phyloP scores from a whole-genome alignment of 176 grass and related monocot genomes.

The Carex kokanica region DNA sequence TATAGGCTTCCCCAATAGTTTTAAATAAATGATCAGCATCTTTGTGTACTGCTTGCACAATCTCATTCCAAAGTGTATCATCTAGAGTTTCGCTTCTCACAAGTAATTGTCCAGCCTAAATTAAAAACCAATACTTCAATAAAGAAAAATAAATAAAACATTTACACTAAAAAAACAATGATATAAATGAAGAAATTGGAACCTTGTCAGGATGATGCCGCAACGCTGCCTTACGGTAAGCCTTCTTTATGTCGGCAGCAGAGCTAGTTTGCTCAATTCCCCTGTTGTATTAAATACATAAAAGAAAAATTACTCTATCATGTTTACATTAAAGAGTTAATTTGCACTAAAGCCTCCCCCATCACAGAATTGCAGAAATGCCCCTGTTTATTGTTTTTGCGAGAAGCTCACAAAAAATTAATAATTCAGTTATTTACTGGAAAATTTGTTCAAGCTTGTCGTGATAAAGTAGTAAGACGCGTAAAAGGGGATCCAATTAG shows the following conservation, averaged over 20 bases:
- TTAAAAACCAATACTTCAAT: conserved; percentile 27
- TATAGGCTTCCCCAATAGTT: conserved; percentile 88
- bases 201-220: conserved; percentile 97
- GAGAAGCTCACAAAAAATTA: not conserved
- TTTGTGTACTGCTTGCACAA: conserved; percentile 69
- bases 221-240: conserved; percentile 90
- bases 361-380: conserved; percentile 2
- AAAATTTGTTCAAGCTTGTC: too few species aligned
- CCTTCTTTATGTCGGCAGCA: conserved; percentile 81
- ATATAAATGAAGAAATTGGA: conserved; percentile 4
- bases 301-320: conserved; percentile 16
- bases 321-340: conserved; percentile 5
- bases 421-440: not conserved
- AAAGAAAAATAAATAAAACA: conserved; percentile 18
- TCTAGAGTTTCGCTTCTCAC: conserved; percentile 74
- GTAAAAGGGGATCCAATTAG: too few species aligned
- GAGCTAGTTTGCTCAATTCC: conserved; percentile 73
- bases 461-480: too few species aligned
- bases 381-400: not conserved
- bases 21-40: conserved; percentile 94
- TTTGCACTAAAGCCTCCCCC: conserved; percentile 22
- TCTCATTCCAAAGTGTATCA: conserved; percentile 75
- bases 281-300: conserved; percentile 30
- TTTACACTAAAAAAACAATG: not conserved
- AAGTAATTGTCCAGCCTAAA: conserved; percentile 70